Base-by-base conservation (phyloP, 2,329 filamentous ascomycete species). In the Hirsutella minnesotensis region DNA sequence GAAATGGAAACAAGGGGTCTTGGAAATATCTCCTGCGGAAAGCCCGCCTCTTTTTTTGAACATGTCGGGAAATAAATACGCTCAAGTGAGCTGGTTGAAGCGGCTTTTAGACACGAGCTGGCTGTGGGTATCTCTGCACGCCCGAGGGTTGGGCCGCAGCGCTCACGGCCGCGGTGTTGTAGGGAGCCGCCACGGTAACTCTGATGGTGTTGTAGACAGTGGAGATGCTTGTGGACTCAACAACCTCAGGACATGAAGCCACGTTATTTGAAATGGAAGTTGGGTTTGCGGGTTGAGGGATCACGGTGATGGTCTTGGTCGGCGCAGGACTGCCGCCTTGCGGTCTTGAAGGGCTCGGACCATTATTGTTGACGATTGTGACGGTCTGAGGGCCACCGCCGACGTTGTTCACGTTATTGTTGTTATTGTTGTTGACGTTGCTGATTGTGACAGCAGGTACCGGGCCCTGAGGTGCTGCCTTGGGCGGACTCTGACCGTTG, bases 121-220 rank as follows among this genome's bases (percentile, higher is more conserved):
- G 24, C 24, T 12, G 24, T 12, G 24, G 24, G 24, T 27, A 27
- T 12, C 24, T 35, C 33, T 4, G 15, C 33, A 16, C 16, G 33
- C 33, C 16, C 16, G 33, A 16, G 15, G 33, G 15, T n/a, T 35
- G 13, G 12, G 33, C 15, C 3, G 33, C 15, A 3, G 15, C 33
- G 15, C 15, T 35, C 15, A 18, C 16, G 15, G 31, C n/a, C 22
- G 31, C 12, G 7, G 40, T 27, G 22, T 5, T 16, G 16, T 29
- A 35, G 31, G 9, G 31, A 15, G 21, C 15, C 7, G 9, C 15
- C 3, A 29, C 50, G 5, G 60, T 63, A 44, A 58, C 52, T 15
- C 54, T 45, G n/a, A 64, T 50, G 1, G 61, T 65, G 51, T 63
- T 64, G 48, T 59, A 65, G 29, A 57, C 50, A 13, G 61, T 63